Evolutionary conservation across 2,329 filamentous ascomycete genomes (phyloP), one percentile per base, ranked within the genome.

Genomic region (Paecilomyces niveus): DNA sequence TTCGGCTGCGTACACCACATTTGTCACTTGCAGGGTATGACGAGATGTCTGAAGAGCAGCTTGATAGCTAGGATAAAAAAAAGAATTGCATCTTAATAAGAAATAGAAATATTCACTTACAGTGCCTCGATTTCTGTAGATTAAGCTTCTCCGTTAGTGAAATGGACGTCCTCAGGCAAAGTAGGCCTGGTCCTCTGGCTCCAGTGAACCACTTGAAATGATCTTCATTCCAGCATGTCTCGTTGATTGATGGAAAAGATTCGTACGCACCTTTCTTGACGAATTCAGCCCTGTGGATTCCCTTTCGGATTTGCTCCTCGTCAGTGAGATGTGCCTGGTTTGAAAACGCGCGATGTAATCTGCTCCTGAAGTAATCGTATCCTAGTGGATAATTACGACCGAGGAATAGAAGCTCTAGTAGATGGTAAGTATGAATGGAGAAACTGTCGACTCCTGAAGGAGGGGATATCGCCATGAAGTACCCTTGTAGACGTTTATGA

Each of bases 401-500:
- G 13, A 97, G 81, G 67, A 88, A 86, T 51, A 99, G 82, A 10
- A 97, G 84, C 68, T 96, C 92, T 96, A 60, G 22, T 33, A 21
- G 24, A 24, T 52, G 8, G 15, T 57, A 18, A 57, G 29, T 11
- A 53, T 55, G 45, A 18, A 55, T 32, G 13, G 22, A 22, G 35
- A 22, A 22, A 18, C 15, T 18, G 39, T 45, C 39, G n/a, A 45
- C 15, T 8, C 4, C 15, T 45, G 15, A n/a, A 18, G 35, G 15
- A 15, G 5, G 33, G 33, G n/a, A 18, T 45, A n/a, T n/a, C 5
- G 15, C 6, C 8, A 3, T 2, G 8, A 45, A 45, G 3, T 70
- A 90, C 91, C 89, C 85, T 96, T 97, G 79, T 96, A 97, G 59
- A 96, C 85, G 39, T 83, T 82, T 63, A 96, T 89, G 53, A 96